Percentiles rank a stretch among this genome's conserved stretches.
Evolutionary conservation across 768 basidiomycete species (phyloP).

Genomic region (Phanerochaete carnosa): DNA sequence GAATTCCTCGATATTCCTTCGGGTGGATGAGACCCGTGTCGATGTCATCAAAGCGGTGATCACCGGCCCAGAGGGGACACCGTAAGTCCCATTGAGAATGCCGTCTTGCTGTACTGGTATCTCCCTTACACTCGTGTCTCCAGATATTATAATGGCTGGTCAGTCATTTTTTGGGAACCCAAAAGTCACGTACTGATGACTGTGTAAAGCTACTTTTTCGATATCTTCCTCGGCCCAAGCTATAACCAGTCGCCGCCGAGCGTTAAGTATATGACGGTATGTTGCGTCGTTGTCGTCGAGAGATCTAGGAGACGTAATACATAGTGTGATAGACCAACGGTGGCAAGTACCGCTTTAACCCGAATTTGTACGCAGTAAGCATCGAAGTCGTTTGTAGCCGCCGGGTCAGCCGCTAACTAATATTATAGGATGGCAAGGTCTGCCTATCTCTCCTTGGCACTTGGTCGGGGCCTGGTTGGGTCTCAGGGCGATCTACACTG

Average conservation of each 20-base stretch:
- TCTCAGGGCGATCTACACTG: constrained; percentile 84
- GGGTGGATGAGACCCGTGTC: constrained; percentile 89
- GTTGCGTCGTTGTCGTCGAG: constrained; percentile 11
- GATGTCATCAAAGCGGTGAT: constrained; percentile 92
- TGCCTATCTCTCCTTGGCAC: constrained; percentile 90
- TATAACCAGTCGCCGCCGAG: constrained; percentile 86
- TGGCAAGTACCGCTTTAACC: constrained; percentile 89
- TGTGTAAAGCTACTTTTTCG: constrained; percentile 63
- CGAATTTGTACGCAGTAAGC: constrained; percentile 86
- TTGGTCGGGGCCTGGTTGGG: constrained; percentile 93
- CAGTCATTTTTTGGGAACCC: constrained; percentile 22
- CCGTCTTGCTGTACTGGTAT: neutral
- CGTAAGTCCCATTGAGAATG: constrained; percentile 46
- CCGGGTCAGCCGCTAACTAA: neutral
- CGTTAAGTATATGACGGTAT: constrained; percentile 70
- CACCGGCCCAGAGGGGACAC: constrained; percentile 91
- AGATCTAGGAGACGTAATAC: too few species aligned
- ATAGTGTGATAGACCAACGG: constrained; percentile 62
- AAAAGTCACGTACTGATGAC: neutral
- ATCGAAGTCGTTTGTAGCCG: too few species aligned
- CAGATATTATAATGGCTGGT: constrained; percentile 93
- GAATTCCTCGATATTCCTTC: constrained; percentile 91
- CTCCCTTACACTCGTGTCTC: constrained; percentile 1
- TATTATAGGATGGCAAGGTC: constrained; percentile 82
- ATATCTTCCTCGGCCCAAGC: constrained; percentile 87